These are phyloP conservation scores for Fusarium albosuccineum DNA, from an alignment of 2,329 filamentous ascomycete genomes.

Conservation along the genomic window DNA sequence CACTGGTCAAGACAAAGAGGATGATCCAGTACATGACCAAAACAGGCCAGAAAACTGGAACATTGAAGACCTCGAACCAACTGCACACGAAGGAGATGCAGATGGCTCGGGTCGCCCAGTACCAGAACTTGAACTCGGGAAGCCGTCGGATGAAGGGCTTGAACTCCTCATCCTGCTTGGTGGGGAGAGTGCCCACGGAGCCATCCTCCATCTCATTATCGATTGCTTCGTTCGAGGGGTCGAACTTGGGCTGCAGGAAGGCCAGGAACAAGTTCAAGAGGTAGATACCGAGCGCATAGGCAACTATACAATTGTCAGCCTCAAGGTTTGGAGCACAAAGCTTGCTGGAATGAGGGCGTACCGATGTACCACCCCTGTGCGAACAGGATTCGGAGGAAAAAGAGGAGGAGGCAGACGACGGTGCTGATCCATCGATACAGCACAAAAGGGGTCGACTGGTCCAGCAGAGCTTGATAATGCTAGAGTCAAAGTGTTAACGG, in stretches of 20 bases:
- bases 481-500: conserved; percentile 54
- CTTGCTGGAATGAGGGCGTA: conserved; percentile 56
- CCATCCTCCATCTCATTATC: conserved; percentile 98
- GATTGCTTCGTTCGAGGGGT: conserved; percentile 89
- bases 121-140: conserved; percentile 99
- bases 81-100: conserved; percentile 86
- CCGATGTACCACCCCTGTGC: conserved; percentile 99
- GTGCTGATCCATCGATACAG: conserved; percentile 92
- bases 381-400: conserved; percentile 89
- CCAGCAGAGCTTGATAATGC: conserved; percentile 95
- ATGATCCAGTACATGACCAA: conserved; percentile 99
- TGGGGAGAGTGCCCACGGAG: conserved; percentile 83
- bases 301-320: conserved; percentile 70
- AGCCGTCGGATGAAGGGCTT: conserved; percentile 95
- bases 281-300: conserved; percentile 98
- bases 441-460: conserved; percentile 91
- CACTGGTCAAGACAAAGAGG: conserved; percentile 94
- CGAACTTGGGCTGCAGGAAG: conserved; percentile 98
- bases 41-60: conserved; percentile 99
- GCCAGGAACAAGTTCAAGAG: conserved; percentile 99
- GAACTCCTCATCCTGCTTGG: conserved; percentile 97
- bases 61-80: conserved; percentile 94
- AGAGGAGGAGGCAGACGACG: conserved; percentile 78
- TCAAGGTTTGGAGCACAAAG: background rate
- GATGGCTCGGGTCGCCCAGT: conserved; percentile 91